These are phyloP conservation scores for Flueggea neowawraea DNA, from an alignment of 441 rosid species.

Conservation along the genomic window DNA sequence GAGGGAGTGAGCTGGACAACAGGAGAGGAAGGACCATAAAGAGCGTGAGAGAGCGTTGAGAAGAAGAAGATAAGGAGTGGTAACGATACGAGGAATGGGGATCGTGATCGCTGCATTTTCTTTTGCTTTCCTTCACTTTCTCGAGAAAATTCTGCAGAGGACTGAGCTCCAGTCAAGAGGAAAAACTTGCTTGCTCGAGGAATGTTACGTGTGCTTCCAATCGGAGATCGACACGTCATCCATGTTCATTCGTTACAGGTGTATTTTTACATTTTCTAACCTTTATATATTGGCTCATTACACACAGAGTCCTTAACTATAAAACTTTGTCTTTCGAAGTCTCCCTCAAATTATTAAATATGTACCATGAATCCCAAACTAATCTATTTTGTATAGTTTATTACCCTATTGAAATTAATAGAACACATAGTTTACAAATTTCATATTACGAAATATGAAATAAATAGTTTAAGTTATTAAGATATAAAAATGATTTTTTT, in stretches of 20 bases:
- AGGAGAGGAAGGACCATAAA: constrained; percentile 89
- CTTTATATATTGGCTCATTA: neutral
- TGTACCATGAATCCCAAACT: too few relatives aligned
- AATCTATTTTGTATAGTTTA: too few relatives aligned
- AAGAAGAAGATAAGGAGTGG: constrained; percentile 20
- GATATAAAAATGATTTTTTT: too few relatives aligned
- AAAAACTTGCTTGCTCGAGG: too few relatives aligned
- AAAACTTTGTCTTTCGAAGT: too few relatives aligned
- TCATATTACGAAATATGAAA: too few relatives aligned
- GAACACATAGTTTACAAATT: too few relatives aligned
- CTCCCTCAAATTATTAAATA: too few relatives aligned
- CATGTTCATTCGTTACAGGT: neutral
- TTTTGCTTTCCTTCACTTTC: constrained; percentile 22
- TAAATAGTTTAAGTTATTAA: too few relatives aligned
- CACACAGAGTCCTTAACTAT: too few relatives aligned
- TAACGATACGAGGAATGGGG: constrained; percentile 27
- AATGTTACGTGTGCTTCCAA: constrained; percentile 37
- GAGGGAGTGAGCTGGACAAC: constrained; percentile 94
- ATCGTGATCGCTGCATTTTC: constrained; percentile 25
- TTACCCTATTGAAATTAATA: too few relatives aligned
- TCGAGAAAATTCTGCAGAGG: constrained; percentile 3
- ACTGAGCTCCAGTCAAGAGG: too few relatives aligned
- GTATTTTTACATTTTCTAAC: neutral
- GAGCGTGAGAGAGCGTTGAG: constrained; percentile 41
- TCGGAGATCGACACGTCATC: constrained; percentile 37